Base-by-base conservation (phyloP, 139 green algal genomes). In the Micromonas commoda region DNA sequence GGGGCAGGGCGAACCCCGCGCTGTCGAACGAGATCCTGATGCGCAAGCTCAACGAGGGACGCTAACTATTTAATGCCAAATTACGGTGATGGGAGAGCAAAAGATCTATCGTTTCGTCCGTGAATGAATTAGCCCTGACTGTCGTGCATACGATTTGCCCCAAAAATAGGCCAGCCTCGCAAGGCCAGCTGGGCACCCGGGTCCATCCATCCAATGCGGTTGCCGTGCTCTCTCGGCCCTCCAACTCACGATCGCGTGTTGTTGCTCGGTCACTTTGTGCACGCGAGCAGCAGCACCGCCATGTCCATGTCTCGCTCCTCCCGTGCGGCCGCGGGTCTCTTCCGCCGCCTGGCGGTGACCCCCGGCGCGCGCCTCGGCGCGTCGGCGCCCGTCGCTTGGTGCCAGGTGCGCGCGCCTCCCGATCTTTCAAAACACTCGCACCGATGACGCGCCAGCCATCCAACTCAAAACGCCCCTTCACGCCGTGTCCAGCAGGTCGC, bases 1-100 rank as follows among this genome's bases (percentile, higher is more conserved):
- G 72, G 1, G 74, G 74, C 1, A 23, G 60, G 24, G 74, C 74
- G 2, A 80, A 80, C 29, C 74, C 74, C 4, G 23, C 53, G 32
- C 26, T 80, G 34, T n/a, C 32, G 31, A 31, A 80, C 3, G 9
- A 71, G 32, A 72, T 80, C 29, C 34, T 80, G 28, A 26, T 61
- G 32, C n/a, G 9, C 3, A 64, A 38, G 61, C 28, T 80, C 13
- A 60, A 73, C 1, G 73, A 4, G 9, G 24, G 28, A 5, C 16
- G 16, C 9, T 57, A 16, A 57, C 45, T 9, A 57, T 9, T 57
- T 16, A 16, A 23, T 16, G 45, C 45, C 9, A 57, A n/a, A n/a
- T n/a, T n/a, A n/a, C n/a, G n/a, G n/a, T n/a, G n/a, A n/a, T n/a
- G n/a, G n/a, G n/a, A n/a, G n/a, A n/a, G n/a, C n/a, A n/a, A n/a